These are phyloP conservation scores for Lineolata rhizophorae DNA, from an alignment of 495 filamentous ascomycete species.

Conservation along the genomic window DNA sequence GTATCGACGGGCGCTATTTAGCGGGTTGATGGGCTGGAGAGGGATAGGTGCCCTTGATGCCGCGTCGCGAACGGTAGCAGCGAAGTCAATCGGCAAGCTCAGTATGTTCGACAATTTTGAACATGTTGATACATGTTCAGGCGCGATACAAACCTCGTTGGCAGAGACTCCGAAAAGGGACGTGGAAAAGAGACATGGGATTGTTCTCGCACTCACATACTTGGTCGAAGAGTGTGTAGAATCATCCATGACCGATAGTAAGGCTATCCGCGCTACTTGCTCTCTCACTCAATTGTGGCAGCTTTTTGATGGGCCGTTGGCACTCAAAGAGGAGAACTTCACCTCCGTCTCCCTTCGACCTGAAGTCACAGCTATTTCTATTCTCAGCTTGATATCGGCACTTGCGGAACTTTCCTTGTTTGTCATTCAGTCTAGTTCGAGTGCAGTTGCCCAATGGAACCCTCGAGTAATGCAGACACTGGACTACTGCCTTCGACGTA, in stretches of 20 bases:
- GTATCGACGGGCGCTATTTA: conserved; percentile 50
- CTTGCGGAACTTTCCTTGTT: too few relatives aligned
- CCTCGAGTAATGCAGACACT: too few relatives aligned
- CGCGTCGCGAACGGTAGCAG: conserved; percentile 47
- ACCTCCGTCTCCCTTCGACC: conserved; percentile 9
- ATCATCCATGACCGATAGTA: too few relatives aligned
- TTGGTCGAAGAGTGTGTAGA: background rate
- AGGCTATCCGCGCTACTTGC: too few relatives aligned
- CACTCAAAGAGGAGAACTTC: conserved; percentile 11
- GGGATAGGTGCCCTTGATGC: conserved; percentile 60
- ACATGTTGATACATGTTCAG: conserved; percentile 4
- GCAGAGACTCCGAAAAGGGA: background rate
- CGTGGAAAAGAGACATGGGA: background rate
- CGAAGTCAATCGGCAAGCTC: conserved; percentile 40
- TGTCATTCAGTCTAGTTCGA: too few relatives aligned
- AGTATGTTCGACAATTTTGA: conserved; percentile 12
- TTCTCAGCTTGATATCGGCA: conserved; percentile 9
- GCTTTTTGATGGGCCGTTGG: conserved; percentile 4
- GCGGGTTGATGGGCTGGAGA: conserved; percentile 65
- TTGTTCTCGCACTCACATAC: background rate
- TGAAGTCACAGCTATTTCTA: conserved; percentile 9
- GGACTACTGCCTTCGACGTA: too few relatives aligned
- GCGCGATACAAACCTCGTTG: conserved; percentile 7
- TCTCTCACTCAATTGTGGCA: too few relatives aligned
- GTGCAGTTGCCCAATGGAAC: too few relatives aligned